Evolutionary conservation across 1,139 yeast genomes (phyloP), one percentile per base, ranked within the genome.

Genomic region (Blastobotrys buckinghamii): DNA sequence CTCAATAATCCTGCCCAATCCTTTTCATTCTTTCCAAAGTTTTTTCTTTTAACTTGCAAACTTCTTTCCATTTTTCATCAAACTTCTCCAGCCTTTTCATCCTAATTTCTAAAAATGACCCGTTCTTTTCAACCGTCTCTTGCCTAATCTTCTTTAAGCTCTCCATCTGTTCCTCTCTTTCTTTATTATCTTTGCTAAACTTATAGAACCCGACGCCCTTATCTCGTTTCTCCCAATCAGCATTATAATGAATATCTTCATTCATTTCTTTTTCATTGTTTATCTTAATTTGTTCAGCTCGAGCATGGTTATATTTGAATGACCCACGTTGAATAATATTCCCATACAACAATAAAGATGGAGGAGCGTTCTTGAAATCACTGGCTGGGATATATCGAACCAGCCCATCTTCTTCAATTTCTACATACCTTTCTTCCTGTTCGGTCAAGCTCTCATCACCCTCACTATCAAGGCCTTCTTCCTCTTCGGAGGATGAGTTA

Each of bases 331-430:
- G 69, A 16, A 65, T 54, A 24, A 52, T 43, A 40, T 62, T 58
- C 9, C 69, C 69, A 26, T 52, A 49, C n/a, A 41, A 20, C 24
- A 42, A n/a, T 32, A 26, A 24, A 2, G 35, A 42, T 1, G 48
- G 50, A 12, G 38, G 39, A 7, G 30, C 17, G 3, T 29, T 16
- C 8, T 37, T 51, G 19, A 38, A 38, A 29, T 57, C 42, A 7
- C 50, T 48, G 7, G 50, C 50, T 1, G 60, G 55, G 1, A 65
- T 61, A 30, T 40, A 43, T 30, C 70, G 49, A 8, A 64, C 54
- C 8, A 68, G 52, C 1, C 70, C 70, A 57, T 60, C 66, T 40
- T 63, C 70, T 7, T 53, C 55, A 19, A 62, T 55, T 44, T 67
- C 71, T 15, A 64, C 58, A 52, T 24, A 20, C 29, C 29, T 15